Conservation (phyloP, 331 rosid genomes). For the Cydonia oblonga region DNA sequence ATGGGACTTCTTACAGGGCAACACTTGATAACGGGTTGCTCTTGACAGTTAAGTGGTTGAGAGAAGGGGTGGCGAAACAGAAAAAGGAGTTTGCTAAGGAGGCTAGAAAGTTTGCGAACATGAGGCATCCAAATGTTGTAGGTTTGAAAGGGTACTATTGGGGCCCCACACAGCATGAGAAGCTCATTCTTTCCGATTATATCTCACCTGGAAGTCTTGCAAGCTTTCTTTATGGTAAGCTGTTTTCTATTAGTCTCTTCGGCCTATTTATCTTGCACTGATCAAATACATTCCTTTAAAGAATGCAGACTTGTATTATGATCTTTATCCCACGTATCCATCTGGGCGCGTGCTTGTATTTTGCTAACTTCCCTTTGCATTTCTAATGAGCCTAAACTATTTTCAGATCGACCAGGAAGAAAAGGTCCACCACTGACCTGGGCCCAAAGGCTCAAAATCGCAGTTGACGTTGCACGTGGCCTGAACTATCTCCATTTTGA, state of each 20-base stretch:
- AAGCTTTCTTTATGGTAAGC: constrained; percentile 78
- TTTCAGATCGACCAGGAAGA: constrained; percentile 90
- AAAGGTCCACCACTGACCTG: constrained; percentile 72
- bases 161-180: constrained; percentile 99
- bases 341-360: background rate
- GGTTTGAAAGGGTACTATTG: constrained; percentile 93
- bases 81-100: constrained; percentile 94
- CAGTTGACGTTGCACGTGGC: constrained; percentile 97
- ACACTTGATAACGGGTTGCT: constrained; percentile 71
- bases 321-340: background rate
- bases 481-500: constrained; percentile 99
- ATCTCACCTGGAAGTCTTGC: constrained; percentile 94
- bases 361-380: background rate
- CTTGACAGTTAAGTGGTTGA: constrained; percentile 93
- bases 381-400: constrained; percentile 7
- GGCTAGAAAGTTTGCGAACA: constrained; percentile 86
- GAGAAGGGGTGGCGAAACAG: constrained; percentile 97
- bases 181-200: constrained; percentile 91
- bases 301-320: background rate
- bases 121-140: constrained; percentile 91
- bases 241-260: constrained; percentile 2
- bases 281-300: background rate
- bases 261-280: background rate
- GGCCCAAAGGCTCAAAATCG: constrained; percentile 88
- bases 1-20: constrained; percentile 93